These are phyloP conservation scores for Salix purpurea DNA, from an alignment of 345 rosid species.

Conservation along the genomic window DNA sequence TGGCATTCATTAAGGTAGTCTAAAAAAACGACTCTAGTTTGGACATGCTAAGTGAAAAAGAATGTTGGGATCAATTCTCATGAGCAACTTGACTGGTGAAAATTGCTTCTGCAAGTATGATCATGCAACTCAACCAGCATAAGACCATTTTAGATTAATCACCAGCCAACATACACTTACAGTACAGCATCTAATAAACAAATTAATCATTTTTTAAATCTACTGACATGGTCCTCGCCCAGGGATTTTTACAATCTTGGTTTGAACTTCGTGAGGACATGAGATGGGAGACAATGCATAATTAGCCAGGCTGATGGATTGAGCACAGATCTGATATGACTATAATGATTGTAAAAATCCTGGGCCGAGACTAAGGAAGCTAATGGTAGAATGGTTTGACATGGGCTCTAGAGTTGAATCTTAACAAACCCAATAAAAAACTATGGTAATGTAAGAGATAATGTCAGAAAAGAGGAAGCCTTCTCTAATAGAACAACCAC, in stretches of 20 bases:
- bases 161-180: background rate
- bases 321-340: background rate
- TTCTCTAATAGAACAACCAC: background rate
- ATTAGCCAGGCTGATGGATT: background rate
- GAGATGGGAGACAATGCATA: background rate
- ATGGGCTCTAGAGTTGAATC: background rate
- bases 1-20: background rate
- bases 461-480: background rate
- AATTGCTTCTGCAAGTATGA: background rate
- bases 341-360: background rate
- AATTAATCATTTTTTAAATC: background rate
- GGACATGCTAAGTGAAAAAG: background rate
- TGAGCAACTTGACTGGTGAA: background rate
- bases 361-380: background rate
- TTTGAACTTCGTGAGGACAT: background rate
- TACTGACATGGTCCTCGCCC: background rate
- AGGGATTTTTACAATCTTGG: background rate
- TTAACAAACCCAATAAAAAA: background rate
- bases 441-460: background rate
- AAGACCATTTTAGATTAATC: background rate
- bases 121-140: background rate
- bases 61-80: background rate
- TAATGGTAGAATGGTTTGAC: background rate
- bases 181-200: background rate
- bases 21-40: background rate